Conservation (phyloP, 306 rosid species). For the Psophocarpus tetragonolobus region DNA sequence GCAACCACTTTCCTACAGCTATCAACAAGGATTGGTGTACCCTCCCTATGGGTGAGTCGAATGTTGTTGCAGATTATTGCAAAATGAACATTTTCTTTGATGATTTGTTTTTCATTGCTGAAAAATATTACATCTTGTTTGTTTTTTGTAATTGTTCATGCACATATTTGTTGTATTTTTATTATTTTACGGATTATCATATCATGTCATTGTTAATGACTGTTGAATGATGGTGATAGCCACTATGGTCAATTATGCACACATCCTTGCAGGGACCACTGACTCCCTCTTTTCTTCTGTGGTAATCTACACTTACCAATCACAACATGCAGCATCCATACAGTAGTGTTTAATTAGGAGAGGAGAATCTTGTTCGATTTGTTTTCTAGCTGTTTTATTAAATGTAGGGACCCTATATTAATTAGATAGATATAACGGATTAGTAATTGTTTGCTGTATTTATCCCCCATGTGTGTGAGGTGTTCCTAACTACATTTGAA, state of each 20-base stretch:
- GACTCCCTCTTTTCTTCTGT: not conserved
- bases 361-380: conserved; percentile 4
- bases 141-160: conserved; percentile 9
- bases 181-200: conserved; percentile 10
- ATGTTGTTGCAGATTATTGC: not conserved
- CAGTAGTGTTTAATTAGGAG: conserved; percentile 32
- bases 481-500: conserved; percentile 40
- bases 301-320: conserved; percentile 28
- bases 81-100: not conserved
- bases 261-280: conserved; percentile 32
- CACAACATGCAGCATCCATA: conserved; percentile 39
- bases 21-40: conserved; percentile 79
- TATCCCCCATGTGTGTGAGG: conserved; percentile 25
- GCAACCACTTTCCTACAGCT: conserved; percentile 77
- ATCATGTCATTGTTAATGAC: not conserved
- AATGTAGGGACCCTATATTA: conserved; percentile 27
- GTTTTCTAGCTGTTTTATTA: conserved; percentile 21
- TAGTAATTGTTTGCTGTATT: conserved; percentile 18
- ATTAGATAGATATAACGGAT: conserved; percentile 16
- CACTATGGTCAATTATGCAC: conserved; percentile 27
- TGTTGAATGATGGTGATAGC: conserved; percentile 22
- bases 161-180: not conserved
- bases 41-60: conserved; percentile 86
- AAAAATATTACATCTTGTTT: not conserved
- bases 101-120: conserved; percentile 1